phyloP scores from a whole-genome alignment of 75 land plant species.

The Pinus albicaulis region DNA sequence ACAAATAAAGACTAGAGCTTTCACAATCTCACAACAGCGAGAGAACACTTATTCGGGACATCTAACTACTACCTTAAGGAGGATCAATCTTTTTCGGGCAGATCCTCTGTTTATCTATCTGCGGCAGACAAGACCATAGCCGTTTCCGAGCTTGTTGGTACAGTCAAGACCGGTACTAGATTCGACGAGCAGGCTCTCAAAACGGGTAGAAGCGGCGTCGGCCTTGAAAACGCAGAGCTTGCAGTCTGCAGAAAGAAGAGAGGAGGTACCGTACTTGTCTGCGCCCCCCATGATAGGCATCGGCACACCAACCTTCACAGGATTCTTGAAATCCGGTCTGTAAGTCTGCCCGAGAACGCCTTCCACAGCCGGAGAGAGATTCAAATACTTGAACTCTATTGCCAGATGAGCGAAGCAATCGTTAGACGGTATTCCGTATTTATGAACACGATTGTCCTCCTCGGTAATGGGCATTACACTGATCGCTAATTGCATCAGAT shows the following conservation, averaged over 20 bases:
- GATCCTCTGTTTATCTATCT: background rate
- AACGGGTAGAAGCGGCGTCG: background rate
- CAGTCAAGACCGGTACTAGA: background rate
- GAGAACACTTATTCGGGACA: too few species aligned
- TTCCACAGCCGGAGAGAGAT: conserved; percentile 34
- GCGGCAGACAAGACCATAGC: background rate
- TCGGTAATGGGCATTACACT: conserved; percentile 24
- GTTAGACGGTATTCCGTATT: conserved; percentile 19
- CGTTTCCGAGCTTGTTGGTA: background rate
- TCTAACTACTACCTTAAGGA: too few species aligned
- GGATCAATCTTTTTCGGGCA: too few species aligned
- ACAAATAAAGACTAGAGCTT: too few species aligned
- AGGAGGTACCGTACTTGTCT: conserved; percentile 45
- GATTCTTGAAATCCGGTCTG: conserved; percentile 46
- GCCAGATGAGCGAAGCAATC: conserved; percentile 64
- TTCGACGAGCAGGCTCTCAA: background rate
- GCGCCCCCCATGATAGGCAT: conserved; percentile 75
- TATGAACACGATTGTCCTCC: conserved; percentile 28
- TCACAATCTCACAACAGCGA: too few species aligned
- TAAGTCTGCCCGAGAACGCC: conserved; percentile 64
- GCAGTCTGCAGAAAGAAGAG: conserved; percentile 53
- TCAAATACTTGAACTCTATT: conserved; percentile 42
- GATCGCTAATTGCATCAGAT: conserved; percentile 11
- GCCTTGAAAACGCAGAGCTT: conserved; percentile 10
- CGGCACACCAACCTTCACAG: conserved; percentile 61